Conservation (phyloP, 2,329 filamentous ascomycete species). For the Phialemonium atrogriseum region DNA sequence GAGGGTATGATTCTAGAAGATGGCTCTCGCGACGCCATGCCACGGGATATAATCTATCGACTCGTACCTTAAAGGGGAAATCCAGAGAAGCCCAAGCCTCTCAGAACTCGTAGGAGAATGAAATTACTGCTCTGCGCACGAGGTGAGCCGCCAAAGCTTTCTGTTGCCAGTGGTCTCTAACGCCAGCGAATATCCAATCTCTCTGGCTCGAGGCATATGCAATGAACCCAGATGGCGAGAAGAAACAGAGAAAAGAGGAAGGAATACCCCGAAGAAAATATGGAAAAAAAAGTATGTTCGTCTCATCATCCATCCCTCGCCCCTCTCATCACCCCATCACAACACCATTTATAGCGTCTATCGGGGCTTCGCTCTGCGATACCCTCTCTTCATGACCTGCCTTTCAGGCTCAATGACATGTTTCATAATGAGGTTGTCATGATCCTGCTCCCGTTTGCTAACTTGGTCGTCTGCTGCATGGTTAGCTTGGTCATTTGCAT, state of each 20-base stretch:
- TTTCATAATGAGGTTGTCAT: neutral
- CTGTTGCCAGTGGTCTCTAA: neutral
- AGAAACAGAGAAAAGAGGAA: neutral
- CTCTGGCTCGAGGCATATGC: too few relatives aligned
- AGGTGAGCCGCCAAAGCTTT: neutral
- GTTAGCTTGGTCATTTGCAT: too few relatives aligned
- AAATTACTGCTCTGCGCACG: too few relatives aligned
- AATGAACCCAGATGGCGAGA: too few relatives aligned
- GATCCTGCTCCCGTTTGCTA: too few relatives aligned
- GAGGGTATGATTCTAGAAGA: neutral
- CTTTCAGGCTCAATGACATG: neutral
- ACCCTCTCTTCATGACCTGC: neutral
- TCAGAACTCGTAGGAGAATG: too few relatives aligned
- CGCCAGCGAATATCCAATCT: neutral
- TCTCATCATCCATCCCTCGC: too few relatives aligned
- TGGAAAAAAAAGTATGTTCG: neutral
- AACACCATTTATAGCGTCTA: neutral
- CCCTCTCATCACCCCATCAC: neutral
- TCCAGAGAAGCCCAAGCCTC: too few relatives aligned
- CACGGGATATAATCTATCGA: neutral
- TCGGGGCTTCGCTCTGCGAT: neutral
- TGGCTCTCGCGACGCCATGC: constrained; percentile 2
- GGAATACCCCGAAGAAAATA: neutral
- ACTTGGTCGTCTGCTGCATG: too few relatives aligned
- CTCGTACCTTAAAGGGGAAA: neutral